Conservation (phyloP, 495 filamentous ascomycete genomes). For the Penicillium lividum region DNA sequence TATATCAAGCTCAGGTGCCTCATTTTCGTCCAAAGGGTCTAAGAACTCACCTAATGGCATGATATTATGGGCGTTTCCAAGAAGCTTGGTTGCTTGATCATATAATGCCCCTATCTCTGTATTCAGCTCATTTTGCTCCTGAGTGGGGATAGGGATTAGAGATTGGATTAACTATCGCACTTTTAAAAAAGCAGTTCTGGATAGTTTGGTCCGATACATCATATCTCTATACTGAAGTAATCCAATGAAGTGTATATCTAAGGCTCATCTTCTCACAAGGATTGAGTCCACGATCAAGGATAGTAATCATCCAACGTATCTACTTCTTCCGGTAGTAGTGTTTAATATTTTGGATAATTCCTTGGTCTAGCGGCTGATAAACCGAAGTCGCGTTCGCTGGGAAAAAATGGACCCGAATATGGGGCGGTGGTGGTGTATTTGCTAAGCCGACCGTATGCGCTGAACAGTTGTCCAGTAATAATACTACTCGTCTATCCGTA, state of each 20-base stretch:
- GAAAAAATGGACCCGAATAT: constrained; percentile 8
- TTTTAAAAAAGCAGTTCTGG: constrained; percentile 7
- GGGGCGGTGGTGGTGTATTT: not conserved
- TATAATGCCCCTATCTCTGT: not conserved
- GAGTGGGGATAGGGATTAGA: no score
- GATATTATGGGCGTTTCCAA: constrained; percentile 1
- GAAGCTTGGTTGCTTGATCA: constrained; percentile 1
- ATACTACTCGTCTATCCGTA: not conserved
- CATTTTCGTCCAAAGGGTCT: constrained; percentile 1
- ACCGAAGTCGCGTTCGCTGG: constrained; percentile 26
- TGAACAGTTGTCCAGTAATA: not conserved
- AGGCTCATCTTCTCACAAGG: constrained; percentile 4
- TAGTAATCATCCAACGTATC: constrained; percentile 17
- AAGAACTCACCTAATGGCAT: constrained; percentile 7
- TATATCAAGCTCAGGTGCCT: not conserved
- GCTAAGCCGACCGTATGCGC: not conserved
- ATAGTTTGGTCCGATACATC: not conserved
- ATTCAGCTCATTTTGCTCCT: not conserved
- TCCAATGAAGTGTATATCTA: constrained; percentile 4
- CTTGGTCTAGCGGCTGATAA: constrained; percentile 32
- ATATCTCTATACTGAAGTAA: constrained; percentile 1
- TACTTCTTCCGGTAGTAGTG: constrained; percentile 24
- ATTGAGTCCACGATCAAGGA: constrained; percentile 10
- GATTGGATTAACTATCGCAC: not conserved
- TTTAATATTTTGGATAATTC: constrained; percentile 31